Evolutionary conservation across 495 filamentous ascomycete species (phyloP).

Genomic region (Penicillium flavigenum): DNA sequence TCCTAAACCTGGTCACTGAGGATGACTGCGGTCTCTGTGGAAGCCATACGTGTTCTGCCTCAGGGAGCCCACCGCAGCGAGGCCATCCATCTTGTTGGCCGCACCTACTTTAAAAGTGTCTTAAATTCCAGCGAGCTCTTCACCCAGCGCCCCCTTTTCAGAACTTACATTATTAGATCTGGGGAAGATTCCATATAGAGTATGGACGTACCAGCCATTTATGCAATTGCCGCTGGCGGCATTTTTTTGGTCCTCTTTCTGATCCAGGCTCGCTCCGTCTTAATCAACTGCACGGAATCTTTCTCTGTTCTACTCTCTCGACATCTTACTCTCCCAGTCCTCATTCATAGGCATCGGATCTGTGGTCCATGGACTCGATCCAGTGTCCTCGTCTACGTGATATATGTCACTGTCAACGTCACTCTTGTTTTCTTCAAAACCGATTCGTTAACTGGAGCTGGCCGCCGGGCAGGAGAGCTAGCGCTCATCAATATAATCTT

Average conservation of each 20-base stretch:
- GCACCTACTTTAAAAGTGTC: too few species aligned
- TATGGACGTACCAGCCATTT: too few species aligned
- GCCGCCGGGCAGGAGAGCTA: slow-evolving; percentile 24
- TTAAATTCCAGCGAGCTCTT: too few species aligned
- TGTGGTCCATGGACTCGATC: slow-evolving; percentile 25
- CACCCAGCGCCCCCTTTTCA: too few species aligned
- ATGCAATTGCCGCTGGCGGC: slow-evolving; percentile 18
- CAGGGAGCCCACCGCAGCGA: too few species aligned
- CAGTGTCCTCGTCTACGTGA: slow-evolving; percentile 16
- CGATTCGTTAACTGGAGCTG: slow-evolving; percentile 9
- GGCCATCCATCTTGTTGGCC: too few species aligned
- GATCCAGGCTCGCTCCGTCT: slow-evolving; percentile 9
- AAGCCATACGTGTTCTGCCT: too few species aligned
- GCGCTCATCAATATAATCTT: slow-evolving; percentile 25
- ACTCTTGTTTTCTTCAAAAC: slow-evolving; percentile 22
- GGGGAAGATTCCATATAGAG: too few species aligned
- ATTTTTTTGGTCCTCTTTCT: slow-evolving; percentile 21
- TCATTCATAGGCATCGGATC: slow-evolving; percentile 19
- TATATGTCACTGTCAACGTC: slow-evolving; percentile 21
- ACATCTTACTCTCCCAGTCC: slow-evolving; percentile 21
- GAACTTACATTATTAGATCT: too few species aligned
- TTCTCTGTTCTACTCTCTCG: slow-evolving; percentile 18
- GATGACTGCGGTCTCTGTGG: too few species aligned
- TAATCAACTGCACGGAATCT: slow-evolving; percentile 12
- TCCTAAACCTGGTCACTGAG: too few species aligned